Conservation (phyloP, 106 monocot species). For the Dendrobium officinale region DNA sequence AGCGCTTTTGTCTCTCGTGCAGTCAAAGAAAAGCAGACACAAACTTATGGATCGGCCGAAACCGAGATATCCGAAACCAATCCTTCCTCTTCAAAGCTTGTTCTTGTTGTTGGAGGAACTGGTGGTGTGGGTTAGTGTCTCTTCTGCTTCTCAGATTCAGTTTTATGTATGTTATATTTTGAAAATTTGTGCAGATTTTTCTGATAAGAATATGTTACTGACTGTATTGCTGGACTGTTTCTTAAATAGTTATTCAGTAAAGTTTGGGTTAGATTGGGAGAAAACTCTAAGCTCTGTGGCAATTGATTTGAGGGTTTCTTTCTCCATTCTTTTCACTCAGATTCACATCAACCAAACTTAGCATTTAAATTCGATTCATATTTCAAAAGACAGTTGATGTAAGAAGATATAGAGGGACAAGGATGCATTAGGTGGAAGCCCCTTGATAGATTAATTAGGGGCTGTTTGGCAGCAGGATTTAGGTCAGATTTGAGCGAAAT, state of each 20-base stretch:
- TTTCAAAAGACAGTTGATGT: no score
- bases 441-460: neutral
- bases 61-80: neutral
- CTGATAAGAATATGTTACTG: neutral
- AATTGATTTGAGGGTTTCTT: no score
- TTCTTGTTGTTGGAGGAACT: slow-evolving; percentile 3
- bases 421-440: neutral
- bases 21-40: slow-evolving; percentile 2
- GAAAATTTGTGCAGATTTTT: neutral
- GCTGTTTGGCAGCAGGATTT: no score
- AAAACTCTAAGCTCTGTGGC: no score
- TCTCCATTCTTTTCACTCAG: no score
- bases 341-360: no score
- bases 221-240: neutral
- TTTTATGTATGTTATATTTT: neutral
- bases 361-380: no score
- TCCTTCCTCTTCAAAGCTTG: slow-evolving; percentile 4
- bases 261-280: no score
- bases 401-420: neutral
- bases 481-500: no score
- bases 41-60: neutral
- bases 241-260: no score
- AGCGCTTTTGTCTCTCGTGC: neutral
- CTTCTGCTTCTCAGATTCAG: neutral
- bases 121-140: slow-evolving; percentile 3